phyloP scores from a whole-genome alignment of 306 rosid species.

The Erythrophleum fordii region DNA sequence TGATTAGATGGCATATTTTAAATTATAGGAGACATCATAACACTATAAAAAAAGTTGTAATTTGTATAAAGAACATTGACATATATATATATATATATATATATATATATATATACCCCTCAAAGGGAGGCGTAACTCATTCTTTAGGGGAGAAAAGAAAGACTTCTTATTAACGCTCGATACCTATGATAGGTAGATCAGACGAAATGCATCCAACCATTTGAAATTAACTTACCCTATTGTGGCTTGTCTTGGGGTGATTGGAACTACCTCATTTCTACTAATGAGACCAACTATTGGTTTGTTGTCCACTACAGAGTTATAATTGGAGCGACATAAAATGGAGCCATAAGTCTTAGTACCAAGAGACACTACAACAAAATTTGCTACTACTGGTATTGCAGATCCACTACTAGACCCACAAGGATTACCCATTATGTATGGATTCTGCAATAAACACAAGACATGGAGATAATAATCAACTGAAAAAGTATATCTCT shows the following conservation, averaged over 20 bases:
- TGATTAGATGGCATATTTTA: background rate
- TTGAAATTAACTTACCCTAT: constrained; percentile 57
- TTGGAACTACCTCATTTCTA: constrained; percentile 71
- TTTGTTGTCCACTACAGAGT: constrained; percentile 49
- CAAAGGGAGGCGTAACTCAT: too few species aligned
- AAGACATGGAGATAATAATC: background rate
- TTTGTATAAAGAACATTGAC: background rate
- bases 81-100: too few species aligned
- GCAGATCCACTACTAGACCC: constrained; percentile 40
- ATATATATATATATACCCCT: too few species aligned
- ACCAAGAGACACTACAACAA: constrained; percentile 62
- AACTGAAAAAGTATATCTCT: background rate
- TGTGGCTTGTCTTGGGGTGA: constrained; percentile 66
- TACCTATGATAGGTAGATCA: background rate
- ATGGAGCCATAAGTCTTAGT: constrained; percentile 68
- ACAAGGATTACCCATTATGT: constrained; percentile 44
- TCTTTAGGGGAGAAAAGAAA: too few species aligned
- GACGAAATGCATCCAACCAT: background rate
- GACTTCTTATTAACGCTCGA: too few species aligned
- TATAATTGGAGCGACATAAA: constrained; percentile 49
- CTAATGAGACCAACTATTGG: constrained; percentile 67
- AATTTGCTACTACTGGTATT: constrained; percentile 69
- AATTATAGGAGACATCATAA: background rate
- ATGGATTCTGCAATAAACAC: constrained; percentile 50
- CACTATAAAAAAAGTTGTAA: background rate